Percentiles rank a stretch among this genome's conserved stretches.
Conservation (phyloP, 371 early-diverging fungal species). For the Rhizopus delemar region DNA sequence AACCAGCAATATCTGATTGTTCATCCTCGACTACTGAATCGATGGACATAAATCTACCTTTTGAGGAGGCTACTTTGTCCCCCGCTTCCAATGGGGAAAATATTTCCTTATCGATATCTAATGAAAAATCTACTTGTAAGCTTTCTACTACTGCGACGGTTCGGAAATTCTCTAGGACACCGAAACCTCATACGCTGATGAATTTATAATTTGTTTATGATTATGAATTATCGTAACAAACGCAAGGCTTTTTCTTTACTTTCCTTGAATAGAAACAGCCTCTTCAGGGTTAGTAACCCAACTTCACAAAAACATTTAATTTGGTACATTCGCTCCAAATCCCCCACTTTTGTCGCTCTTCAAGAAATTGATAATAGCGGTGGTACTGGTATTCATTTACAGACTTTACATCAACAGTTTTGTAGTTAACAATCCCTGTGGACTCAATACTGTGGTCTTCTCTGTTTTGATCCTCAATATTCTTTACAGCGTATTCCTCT, state of each 20-base stretch:
- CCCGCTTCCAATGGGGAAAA: too few relatives aligned
- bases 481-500: not conserved
- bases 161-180: too few relatives aligned
- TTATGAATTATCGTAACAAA: too few relatives aligned
- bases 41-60: too few relatives aligned
- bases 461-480: constrained; percentile 8
- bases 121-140: too few relatives aligned
- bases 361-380: constrained; percentile 6
- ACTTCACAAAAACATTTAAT: constrained; percentile 5
- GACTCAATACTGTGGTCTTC: constrained; percentile 12
- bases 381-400: not conserved
- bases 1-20: too few relatives aligned
- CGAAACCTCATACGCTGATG: too few relatives aligned
- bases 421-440: constrained; percentile 1
- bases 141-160: too few relatives aligned
- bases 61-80: too few relatives aligned
- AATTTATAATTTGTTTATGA: too few relatives aligned
- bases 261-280: not conserved
- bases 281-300: constrained; percentile 6
- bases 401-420: not conserved
- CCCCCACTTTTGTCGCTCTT: constrained; percentile 2
- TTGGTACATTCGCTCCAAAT: constrained; percentile 7
- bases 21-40: too few relatives aligned
- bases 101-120: too few relatives aligned
- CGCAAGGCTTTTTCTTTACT: not conserved